A percentile compares a stretch with the other conserved stretches of the same genome.
Conservation (phyloP, 1,139 yeast species). For the Zygosaccharomyces pseudobailii region DNA sequence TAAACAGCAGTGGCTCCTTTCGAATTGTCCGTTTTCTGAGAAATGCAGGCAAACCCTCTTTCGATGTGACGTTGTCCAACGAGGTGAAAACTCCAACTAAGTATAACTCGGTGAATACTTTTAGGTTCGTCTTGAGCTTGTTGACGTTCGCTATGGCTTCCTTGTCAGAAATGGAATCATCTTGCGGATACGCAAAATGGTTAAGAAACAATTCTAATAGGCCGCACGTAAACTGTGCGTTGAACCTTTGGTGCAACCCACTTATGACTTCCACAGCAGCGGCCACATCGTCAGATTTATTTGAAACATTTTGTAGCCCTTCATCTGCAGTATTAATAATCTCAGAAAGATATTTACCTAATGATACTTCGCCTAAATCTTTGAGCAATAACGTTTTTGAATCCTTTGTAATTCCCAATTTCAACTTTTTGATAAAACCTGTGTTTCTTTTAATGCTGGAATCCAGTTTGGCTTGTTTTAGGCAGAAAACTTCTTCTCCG, state of each 20-base stretch:
- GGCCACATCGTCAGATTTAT: conserved; percentile 53
- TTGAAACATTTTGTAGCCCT: conserved; percentile 48
- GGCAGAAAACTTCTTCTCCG: conserved; percentile 37
- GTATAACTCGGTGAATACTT: conserved; percentile 58
- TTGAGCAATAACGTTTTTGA: conserved; percentile 44
- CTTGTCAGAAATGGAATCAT: conserved; percentile 38
- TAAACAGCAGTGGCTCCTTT: conserved; percentile 42
- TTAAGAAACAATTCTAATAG: conserved; percentile 47
- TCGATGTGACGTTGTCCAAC: conserved; percentile 37
- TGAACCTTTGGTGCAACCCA: conserved; percentile 73
- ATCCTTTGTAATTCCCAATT: conserved; percentile 52
- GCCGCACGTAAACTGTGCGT: conserved; percentile 46
- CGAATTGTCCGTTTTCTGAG: conserved; percentile 33
- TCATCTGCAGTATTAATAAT: conserved; percentile 60
- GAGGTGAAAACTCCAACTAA: conserved; percentile 54
- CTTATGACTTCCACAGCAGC: conserved; percentile 68
- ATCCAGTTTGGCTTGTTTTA: conserved; percentile 47
- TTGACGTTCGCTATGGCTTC: conserved; percentile 42
- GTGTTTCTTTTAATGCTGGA: conserved; percentile 80
- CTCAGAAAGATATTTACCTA: conserved; percentile 77
- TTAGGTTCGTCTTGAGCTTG: conserved; percentile 48
- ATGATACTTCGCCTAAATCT: conserved; percentile 58
- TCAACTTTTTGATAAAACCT: conserved; percentile 69
- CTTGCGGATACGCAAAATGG: conserved; percentile 42
- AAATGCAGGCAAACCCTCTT: conserved; percentile 40